Percentiles rank a stretch among this genome's conserved stretches.
phyloP scores from a whole-genome alignment of 495 filamentous ascomycete genomes.

The Aspergillus wentii region DNA sequence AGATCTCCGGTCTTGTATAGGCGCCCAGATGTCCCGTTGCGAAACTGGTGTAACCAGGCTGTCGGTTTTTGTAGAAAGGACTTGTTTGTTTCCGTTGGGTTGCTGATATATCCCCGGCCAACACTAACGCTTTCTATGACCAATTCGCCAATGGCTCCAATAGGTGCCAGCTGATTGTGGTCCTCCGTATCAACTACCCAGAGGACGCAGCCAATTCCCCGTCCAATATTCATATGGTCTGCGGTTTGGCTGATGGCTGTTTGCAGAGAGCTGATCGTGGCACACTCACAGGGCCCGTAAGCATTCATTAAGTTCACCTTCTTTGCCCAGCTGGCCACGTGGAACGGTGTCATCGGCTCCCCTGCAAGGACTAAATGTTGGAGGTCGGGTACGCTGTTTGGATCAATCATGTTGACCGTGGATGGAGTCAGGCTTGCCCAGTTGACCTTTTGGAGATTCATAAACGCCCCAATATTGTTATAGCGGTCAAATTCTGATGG shows the following conservation, averaged over 20 bases:
- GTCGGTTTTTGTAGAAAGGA: conserved; percentile 35
- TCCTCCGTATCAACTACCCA: conserved; percentile 37
- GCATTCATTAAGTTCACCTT: conserved; percentile 27
- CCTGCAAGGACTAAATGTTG: conserved; percentile 33
- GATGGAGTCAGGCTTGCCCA: conserved; percentile 41
- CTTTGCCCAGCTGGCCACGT: conserved; percentile 16
- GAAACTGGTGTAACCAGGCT: conserved; percentile 20
- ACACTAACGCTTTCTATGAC: conserved; percentile 35
- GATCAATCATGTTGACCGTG: conserved; percentile 41
- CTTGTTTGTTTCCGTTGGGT: conserved; percentile 30
- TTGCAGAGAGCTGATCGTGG: conserved; percentile 23
- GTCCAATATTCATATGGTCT: conserved; percentile 8
- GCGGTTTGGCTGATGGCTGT: conserved; percentile 3
- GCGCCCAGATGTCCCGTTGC: background rate
- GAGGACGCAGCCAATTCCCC: conserved; percentile 5
- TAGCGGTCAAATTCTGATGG: background rate
- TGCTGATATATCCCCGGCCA: conserved; percentile 33
- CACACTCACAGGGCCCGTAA: conserved; percentile 39
- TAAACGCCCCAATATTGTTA: background rate
- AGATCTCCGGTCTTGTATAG: conserved; percentile 72
- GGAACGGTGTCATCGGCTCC: conserved; percentile 32
- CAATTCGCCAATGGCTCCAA: conserved; percentile 38
- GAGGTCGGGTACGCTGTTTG: conserved; percentile 33
- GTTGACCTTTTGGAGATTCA: conserved; percentile 12
- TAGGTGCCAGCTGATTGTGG: conserved; percentile 22